These are phyloP conservation scores for Colletotrichum graminicola DNA, from an alignment of 2,329 filamentous ascomycete genomes.

Conservation along the genomic window DNA sequence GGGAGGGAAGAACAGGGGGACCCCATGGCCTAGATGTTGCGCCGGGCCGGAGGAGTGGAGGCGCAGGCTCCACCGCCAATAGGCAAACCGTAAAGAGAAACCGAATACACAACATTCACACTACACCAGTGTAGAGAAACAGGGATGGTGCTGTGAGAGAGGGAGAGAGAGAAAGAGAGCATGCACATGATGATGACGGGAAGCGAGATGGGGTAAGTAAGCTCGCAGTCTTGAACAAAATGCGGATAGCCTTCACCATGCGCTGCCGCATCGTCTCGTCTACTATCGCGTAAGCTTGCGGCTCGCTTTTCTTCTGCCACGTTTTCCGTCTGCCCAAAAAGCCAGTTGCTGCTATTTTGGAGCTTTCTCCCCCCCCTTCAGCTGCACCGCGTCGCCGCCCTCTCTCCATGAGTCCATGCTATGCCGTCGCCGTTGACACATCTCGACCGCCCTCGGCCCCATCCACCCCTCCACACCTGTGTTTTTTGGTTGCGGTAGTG, in stretches of 20 bases:
- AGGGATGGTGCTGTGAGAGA: not conserved
- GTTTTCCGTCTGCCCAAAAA: slow-evolving; percentile 12
- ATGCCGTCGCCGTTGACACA: not conserved
- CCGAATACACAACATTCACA: not conserved
- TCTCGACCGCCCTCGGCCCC: slow-evolving; percentile 3
- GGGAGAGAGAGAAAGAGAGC: not conserved
- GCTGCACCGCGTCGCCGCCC: not conserved
- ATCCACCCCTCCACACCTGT: not conserved
- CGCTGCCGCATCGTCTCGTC: not conserved
- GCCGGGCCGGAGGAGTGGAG: not conserved
- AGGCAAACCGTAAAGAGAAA: slow-evolving; percentile 5
- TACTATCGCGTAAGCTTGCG: not conserved
- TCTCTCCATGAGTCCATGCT: no score
- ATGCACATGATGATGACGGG: not conserved
- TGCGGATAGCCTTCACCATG: not conserved
- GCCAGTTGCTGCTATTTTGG: slow-evolving; percentile 22
- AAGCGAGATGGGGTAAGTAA: not conserved
- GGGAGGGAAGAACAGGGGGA: not conserved
- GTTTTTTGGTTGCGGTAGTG: not conserved
- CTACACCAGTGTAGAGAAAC: slow-evolving; percentile 5
- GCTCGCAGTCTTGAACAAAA: not conserved
- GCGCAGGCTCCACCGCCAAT: not conserved
- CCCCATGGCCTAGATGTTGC: slow-evolving; percentile 1
- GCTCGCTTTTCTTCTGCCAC: slow-evolving; percentile 17
- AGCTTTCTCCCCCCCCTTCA: slow-evolving; percentile 1